A percentile compares a stretch with the other conserved stretches of the same genome.
Conservation (phyloP, 176 grass and related monocot species). For the Calamus simplicifolius region DNA sequence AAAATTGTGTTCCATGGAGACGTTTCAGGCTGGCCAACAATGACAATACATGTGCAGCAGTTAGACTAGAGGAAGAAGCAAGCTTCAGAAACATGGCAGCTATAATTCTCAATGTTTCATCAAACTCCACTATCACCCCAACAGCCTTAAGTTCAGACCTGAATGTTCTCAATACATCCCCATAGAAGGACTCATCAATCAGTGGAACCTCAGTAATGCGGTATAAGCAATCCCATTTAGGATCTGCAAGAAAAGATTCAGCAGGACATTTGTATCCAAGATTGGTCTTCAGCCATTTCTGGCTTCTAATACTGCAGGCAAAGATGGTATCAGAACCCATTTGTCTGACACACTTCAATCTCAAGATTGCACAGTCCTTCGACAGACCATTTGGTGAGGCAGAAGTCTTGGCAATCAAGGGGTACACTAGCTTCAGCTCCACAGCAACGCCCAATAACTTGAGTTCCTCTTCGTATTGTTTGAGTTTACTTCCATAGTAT, state of each 20-base stretch:
- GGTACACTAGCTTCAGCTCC: constrained; percentile 30
- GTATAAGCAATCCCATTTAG: constrained; percentile 38
- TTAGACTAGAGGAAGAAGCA: constrained; percentile 11
- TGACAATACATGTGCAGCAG: constrained; percentile 25
- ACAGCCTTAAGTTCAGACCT: constrained; percentile 33
- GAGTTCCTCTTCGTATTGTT: constrained; percentile 36
- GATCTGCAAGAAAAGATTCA: constrained; percentile 35
- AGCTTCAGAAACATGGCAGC: constrained; percentile 18
- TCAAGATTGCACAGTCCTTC: constrained; percentile 25
- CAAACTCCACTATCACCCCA: constrained; percentile 29
- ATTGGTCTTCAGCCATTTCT: constrained; percentile 52
- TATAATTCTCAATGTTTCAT: constrained; percentile 34
- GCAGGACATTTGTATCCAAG: constrained; percentile 39
- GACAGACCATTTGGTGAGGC: not conserved
- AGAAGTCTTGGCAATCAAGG: constrained; percentile 9
- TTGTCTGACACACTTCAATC: constrained; percentile 39
- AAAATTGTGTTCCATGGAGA: constrained; percentile 8
- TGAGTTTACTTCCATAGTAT: constrained; percentile 38
- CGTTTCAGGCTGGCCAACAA: constrained; percentile 16
- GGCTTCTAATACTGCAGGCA: constrained; percentile 29
- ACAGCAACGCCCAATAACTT: constrained; percentile 55
- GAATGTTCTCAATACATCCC: constrained; percentile 23
- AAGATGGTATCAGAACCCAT: not conserved
- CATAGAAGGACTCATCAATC: constrained; percentile 57
- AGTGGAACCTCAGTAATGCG: constrained; percentile 25